Conservation (phyloP, 75 land plant genomes). For the Picea glauca region DNA sequence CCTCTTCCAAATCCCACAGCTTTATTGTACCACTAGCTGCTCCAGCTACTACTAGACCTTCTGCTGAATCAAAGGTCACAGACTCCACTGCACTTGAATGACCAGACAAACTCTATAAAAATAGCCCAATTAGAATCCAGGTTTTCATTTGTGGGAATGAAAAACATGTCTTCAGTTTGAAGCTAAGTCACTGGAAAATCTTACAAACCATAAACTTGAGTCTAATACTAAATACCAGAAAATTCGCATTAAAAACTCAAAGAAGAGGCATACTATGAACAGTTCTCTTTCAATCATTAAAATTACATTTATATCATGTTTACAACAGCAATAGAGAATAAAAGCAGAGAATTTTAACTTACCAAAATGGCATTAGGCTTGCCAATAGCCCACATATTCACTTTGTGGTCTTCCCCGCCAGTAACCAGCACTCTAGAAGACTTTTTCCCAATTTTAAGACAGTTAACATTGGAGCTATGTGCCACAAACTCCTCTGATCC, state of each 20-base stretch:
- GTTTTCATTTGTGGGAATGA: no score
- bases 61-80: constrained; percentile 83
- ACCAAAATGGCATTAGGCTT: constrained; percentile 83
- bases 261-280: no score
- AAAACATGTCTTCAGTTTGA: background rate
- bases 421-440: constrained; percentile 79
- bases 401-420: constrained; percentile 95
- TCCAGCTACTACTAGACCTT: constrained; percentile 81
- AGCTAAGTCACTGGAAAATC: background rate
- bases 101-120: constrained; percentile 75
- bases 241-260: no score
- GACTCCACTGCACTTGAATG: constrained; percentile 91
- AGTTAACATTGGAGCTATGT: constrained; percentile 77
- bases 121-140: no score
- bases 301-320: background rate
- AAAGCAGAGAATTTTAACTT: constrained; percentile 9
- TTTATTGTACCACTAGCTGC: constrained; percentile 94
- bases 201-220: background rate
- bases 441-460: constrained; percentile 85
- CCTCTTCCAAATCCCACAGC: constrained; percentile 95
- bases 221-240: no score
- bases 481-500: constrained; percentile 88
- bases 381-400: constrained; percentile 92
- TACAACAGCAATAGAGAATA: constrained; percentile 4
- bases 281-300: no score